Evolutionary conservation across 768 basidiomycete genomes (phyloP).

Genomic region (Leccinum subgranulosum): DNA sequence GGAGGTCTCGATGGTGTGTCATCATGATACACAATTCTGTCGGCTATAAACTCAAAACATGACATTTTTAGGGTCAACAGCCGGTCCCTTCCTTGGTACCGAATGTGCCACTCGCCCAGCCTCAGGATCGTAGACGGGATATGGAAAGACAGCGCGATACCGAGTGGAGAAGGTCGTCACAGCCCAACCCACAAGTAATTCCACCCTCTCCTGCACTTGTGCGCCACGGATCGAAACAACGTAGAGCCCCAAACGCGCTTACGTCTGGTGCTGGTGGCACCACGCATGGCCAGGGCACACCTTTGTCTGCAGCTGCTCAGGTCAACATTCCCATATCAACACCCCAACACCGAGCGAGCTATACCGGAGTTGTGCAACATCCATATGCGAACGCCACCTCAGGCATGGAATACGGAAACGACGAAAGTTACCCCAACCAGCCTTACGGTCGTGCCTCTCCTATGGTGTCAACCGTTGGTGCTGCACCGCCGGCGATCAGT

Average conservation of each 20-base stretch:
- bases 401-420: slow-evolving; percentile 60
- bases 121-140: slow-evolving; percentile 61
- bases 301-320: slow-evolving; percentile 74
- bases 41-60: slow-evolving; percentile 7
- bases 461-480: slow-evolving; percentile 70
- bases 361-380: slow-evolving; percentile 46
- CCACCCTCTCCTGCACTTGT: slow-evolving; percentile 80
- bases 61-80: slow-evolving; percentile 49
- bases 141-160: slow-evolving; percentile 46
- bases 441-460: slow-evolving; percentile 78
- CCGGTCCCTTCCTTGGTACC: slow-evolving; percentile 67
- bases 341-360: slow-evolving; percentile 46
- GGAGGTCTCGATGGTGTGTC: slow-evolving; percentile 76
- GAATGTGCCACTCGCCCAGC: slow-evolving; percentile 44
- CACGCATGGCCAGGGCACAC: slow-evolving; percentile 53
- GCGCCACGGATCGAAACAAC: slow-evolving; percentile 70
- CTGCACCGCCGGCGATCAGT: slow-evolving; percentile 70
- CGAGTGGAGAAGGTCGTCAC: slow-evolving; percentile 64
- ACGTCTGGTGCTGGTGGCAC: slow-evolving; percentile 48
- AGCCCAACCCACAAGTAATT: slow-evolving; percentile 50
- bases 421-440: slow-evolving; percentile 58
- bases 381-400: slow-evolving; percentile 64
- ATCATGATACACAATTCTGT: not conserved
- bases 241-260: slow-evolving; percentile 58
- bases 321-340: slow-evolving; percentile 66